Base-by-base conservation (phyloP, 345 rosid genomes). In the Moricandia moricandioides region DNA sequence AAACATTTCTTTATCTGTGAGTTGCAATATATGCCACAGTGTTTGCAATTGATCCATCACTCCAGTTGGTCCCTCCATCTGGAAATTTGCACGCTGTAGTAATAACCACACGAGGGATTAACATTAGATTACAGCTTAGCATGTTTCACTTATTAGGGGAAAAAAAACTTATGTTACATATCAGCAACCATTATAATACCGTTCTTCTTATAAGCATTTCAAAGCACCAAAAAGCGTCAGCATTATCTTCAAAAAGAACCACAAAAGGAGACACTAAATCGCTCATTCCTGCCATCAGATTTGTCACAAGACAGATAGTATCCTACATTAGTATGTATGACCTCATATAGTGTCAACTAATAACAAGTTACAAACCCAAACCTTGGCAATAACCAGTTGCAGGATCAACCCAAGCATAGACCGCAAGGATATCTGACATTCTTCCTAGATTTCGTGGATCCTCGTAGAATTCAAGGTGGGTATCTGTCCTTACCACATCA, bases 141-240 rank as follows among this genome's bases (percentile, higher is more conserved):
- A 40, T n/a, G n/a, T n/a, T n/a, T n/a, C n/a, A n/a, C n/a, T n/a
- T n/a, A n/a, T n/a, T n/a, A n/a, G n/a, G n/a, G n/a, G n/a, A n/a
- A n/a, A n/a, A n/a, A n/a, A n/a, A n/a, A 62, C 57, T 70, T 47
- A 33, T 63, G 45, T 45, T 45, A n/a, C 17, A 45, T 57, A 51
- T 59, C 43, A 35, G 16, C 17, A 45, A 62, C 55, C 31, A 14
- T 17, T 58, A 21, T 14, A 61, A 75, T 72, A 93, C 98, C 93
- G 84, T 91, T 89, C 93, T 89, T 85, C 96, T 88, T 67, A 93
- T 74, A 72, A 93, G 97, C 96, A 93, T 93, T 88, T 91, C 98
- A 79, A 93, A 93, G 87, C 97, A 93, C 98, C 98, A 93, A 85
- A 93, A 93, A 54, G 98, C 98, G 77, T 93, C 98, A 9, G 89